Conservation (phyloP, 345 rosid genomes). For the Stellera chamaejasme region DNA sequence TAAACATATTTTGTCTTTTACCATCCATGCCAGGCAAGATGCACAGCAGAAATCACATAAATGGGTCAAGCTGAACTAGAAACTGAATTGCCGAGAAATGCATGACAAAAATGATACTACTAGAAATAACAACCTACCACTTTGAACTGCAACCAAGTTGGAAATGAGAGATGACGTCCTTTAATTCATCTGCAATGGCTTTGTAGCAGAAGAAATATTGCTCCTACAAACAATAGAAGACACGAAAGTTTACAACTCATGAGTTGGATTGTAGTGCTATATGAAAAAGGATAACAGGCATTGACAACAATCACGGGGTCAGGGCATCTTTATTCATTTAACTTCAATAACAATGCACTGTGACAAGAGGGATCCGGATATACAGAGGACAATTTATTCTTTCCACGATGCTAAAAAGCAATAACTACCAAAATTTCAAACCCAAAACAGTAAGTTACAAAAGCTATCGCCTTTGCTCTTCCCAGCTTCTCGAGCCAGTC, state of each 20-base stretch:
- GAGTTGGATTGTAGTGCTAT: background rate
- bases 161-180: conserved; percentile 38
- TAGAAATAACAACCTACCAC: conserved; percentile 13
- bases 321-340: too few species aligned
- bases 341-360: too few species aligned
- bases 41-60: background rate
- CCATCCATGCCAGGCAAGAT: too few species aligned
- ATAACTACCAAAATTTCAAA: too few species aligned
- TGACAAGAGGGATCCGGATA: too few species aligned
- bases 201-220: conserved; percentile 76
- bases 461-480: too few species aligned
- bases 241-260: conserved; percentile 6
- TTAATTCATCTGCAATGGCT: conserved; percentile 64
- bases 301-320: too few species aligned
- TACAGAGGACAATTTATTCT: too few species aligned
- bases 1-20: too few species aligned
- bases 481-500: too few species aligned
- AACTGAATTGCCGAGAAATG: background rate
- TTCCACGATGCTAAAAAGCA: too few species aligned
- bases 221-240: conserved; percentile 31
- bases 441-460: too few species aligned
- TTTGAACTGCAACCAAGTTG: conserved; percentile 17
- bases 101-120: background rate
- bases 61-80: background rate
- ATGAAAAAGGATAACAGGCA: background rate